Evolutionary conservation across 805 yeast species (phyloP), one percentile per base, ranked within the genome.

Genomic region (Priceomyces melissophilus): DNA sequence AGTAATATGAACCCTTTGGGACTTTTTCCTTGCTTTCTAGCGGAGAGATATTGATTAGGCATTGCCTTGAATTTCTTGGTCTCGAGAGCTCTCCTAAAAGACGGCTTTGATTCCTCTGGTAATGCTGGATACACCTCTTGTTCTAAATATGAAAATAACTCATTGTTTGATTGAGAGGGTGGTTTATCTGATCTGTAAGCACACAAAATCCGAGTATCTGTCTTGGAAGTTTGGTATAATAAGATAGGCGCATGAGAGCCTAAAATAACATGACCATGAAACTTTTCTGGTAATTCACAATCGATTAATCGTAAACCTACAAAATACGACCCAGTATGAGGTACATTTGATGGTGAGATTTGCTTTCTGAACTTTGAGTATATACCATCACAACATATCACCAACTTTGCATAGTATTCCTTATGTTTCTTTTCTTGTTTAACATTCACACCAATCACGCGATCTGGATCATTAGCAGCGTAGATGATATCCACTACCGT

Each of bases 41-140:
- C 97, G 16, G 95, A 78, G 38, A 93, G 70, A 63, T 78, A 93
- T 52, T 93, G 95, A 64, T 89, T 90, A 37, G 99, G 98, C 97
- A 91, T 91, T 35, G 87, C 76, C 46, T 85, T 79, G 61, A 84
- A 78, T 53, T 82, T 76, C 29, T 72, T 71, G 7, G 44, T 32
- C 15, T 60, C 60, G 32, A 91, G 53, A 1, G 97, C 95, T 17
- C 62, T 61, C 38, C 63, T 63, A 58, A 91, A 87, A 10, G 93
- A 76, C 6, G 95, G 87, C 52, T 74, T 70, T 36, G 84, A 61
- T 20, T 63, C 54, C 36, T 69, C 60, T 11, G 99, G 99, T 38
- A 93, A 59, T 38, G 74, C 64, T 26, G 90, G 86, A 42, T 80
- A 65, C 12, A 90, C 95, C 13, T 71, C 65, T 3, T 69, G 53